Conservation (phyloP, 2,329 filamentous ascomycete species). For the Aureobasidium zeae region DNA sequence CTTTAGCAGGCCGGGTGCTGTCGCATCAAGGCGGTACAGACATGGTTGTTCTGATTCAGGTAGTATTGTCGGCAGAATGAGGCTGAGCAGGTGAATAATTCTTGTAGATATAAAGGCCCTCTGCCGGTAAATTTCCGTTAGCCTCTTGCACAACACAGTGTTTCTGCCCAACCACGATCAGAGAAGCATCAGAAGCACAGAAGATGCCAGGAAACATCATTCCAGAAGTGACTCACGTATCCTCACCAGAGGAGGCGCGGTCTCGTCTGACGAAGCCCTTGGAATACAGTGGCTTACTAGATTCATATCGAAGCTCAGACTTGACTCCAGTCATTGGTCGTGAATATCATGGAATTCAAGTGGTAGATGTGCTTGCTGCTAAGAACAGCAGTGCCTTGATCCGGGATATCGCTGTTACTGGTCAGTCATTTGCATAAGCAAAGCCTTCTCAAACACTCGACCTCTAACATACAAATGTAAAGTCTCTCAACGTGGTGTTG, state of each 20-base stretch:
- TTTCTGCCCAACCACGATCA: no score
- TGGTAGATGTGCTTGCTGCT: constrained; percentile 16
- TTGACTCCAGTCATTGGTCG: constrained; percentile 15
- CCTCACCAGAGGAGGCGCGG: constrained; percentile 7
- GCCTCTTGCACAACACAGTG: no score
- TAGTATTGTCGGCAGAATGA: no score
- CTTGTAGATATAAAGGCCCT: constrained; percentile 10
- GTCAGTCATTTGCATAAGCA: no score
- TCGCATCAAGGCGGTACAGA: no score
- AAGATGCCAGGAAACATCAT: constrained; percentile 14
- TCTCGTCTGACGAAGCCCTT: constrained; percentile 12
- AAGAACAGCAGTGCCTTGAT: constrained; percentile 18
- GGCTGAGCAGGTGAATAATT: no score
- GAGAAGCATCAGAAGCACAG: no score
- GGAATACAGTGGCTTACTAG: constrained; percentile 13
- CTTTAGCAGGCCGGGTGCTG: no score
- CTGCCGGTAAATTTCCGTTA: not conserved
- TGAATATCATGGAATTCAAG: constrained; percentile 17
- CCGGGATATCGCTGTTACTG: constrained; percentile 17
- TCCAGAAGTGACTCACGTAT: not conserved
- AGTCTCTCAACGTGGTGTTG: constrained; percentile 42
- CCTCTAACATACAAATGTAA: not conserved
- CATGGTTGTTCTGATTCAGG: no score
- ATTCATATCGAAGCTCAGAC: constrained; percentile 8
- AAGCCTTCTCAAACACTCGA: not conserved